phyloP scores from a whole-genome alignment of 2,329 filamentous ascomycete species.

The Cladosporium phlei region DNA sequence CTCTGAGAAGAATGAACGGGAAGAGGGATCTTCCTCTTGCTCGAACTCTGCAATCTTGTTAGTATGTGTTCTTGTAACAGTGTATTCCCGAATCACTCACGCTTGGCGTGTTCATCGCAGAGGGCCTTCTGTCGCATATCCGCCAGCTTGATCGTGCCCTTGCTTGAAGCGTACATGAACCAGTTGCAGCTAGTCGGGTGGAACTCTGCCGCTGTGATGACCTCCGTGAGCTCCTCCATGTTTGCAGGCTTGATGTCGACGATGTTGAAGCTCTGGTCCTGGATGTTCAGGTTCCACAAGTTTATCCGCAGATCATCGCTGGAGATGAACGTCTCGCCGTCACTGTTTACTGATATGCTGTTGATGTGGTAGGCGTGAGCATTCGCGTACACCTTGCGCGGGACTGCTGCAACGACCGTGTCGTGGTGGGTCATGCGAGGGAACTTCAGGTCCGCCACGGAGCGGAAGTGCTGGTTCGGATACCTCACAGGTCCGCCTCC shows the following conservation, averaged over 20 bases:
- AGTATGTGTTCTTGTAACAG: conserved; percentile 16
- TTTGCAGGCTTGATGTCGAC: conserved; percentile 99
- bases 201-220: conserved; percentile 97
- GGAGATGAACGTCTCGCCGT: conserved; percentile 98
- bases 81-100: conserved; percentile 50
- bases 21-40: conserved; percentile 94
- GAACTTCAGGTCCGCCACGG: conserved; percentile 78
- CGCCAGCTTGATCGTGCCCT: conserved; percentile 96
- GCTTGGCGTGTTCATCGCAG: conserved; percentile 91
- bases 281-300: conserved; percentile 97
- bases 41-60: conserved; percentile 70
- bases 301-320: conserved; percentile 97
- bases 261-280: conserved; percentile 99
- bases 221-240: conserved; percentile 98
- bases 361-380: conserved; percentile 99
- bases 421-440: conserved; percentile 96
- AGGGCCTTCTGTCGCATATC: conserved; percentile 97
- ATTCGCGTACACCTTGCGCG: conserved; percentile 93
- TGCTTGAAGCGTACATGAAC: conserved; percentile 99
- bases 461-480: conserved; percentile 70
- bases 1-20: conserved; percentile 98
- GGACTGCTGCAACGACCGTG: conserved; percentile 94
- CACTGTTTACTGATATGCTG: conserved; percentile 99
- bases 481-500: conserved; percentile 75
- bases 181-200: conserved; percentile 96